phyloP scores from a whole-genome alignment of 73 alveolate genomes.

The Diophrys appendiculata region DNA sequence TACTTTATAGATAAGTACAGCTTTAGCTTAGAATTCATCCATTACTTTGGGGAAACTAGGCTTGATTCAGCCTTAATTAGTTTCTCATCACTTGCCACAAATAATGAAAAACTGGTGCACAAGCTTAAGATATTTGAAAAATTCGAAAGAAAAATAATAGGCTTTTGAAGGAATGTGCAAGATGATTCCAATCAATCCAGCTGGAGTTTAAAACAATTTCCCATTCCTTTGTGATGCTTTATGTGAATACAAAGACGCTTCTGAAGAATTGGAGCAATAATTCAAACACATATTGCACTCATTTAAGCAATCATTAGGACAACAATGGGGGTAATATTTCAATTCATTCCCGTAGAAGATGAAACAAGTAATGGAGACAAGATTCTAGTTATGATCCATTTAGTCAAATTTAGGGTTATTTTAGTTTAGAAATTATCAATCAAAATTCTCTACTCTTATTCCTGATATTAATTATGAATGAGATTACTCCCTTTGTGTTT shows the following conservation, averaged over 20 bases:
- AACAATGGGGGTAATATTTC: slow-evolving; percentile 38
- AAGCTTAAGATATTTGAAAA: slow-evolving; percentile 36
- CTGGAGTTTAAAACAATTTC: slow-evolving; percentile 35
- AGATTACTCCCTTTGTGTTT: too few species aligned
- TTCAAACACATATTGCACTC: slow-evolving; percentile 27
- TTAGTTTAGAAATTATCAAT: not conserved
- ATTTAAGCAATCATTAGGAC: slow-evolving; percentile 27
- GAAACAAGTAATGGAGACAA: not conserved
- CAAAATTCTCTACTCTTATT: too few species aligned
- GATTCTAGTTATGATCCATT: slow-evolving; percentile 24
- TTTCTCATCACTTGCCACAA: slow-evolving; percentile 18
- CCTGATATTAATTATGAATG: too few species aligned
- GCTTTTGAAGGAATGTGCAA: slow-evolving; percentile 53
- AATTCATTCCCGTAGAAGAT: slow-evolving; percentile 27
- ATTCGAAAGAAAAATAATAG: slow-evolving; percentile 35
- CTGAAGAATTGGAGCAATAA: slow-evolving; percentile 16
- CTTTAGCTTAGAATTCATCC: slow-evolving; percentile 44
- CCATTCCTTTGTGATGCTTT: slow-evolving; percentile 55
- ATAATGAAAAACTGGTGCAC: slow-evolving; percentile 60
- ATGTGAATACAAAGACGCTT: slow-evolving; percentile 34
- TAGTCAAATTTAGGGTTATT: too few species aligned
- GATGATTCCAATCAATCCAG: slow-evolving; percentile 48
- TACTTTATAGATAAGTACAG: slow-evolving; percentile 25
- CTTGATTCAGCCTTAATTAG: slow-evolving; percentile 23
- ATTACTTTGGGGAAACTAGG: slow-evolving; percentile 58